Percentiles rank a stretch among this genome's conserved stretches.
These are phyloP conservation scores for Trichoderma aggressivum DNA, from an alignment of 2,329 filamentous ascomycete species.

Conservation along the genomic window DNA sequence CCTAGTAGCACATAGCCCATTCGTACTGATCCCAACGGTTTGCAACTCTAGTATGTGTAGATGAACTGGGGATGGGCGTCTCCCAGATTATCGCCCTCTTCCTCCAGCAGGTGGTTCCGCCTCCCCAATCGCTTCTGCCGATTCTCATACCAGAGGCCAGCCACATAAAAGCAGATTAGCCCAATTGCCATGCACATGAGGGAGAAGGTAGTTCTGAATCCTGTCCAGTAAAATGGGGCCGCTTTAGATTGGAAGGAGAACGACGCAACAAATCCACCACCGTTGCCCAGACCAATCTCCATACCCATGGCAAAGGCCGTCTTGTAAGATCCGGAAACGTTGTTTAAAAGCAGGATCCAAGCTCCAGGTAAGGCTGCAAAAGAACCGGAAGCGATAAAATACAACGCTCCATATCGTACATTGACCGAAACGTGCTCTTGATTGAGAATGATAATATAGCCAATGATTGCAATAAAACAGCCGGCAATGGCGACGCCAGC, in stretches of 20 bases:
- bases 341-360: conserved; percentile 9
- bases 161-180: not conserved
- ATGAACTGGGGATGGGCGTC: conserved; percentile 10
- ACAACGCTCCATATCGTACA: conserved; percentile 4
- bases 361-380: conserved; percentile 5
- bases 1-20: not conserved
- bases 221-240: conserved; percentile 5
- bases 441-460: conserved; percentile 7
- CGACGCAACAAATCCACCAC: conserved; percentile 11
- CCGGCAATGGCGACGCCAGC: not conserved
- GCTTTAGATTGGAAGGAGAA: not conserved
- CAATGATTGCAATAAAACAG: conserved; percentile 2
- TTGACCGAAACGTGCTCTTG: conserved; percentile 12
- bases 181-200: conserved; percentile 7
- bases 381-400: conserved; percentile 5
- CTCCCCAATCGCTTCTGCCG: conserved; percentile 1
- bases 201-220: conserved; percentile 7
- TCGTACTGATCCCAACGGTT: not conserved
- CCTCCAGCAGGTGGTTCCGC: not conserved
- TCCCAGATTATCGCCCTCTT: conserved; percentile 12
- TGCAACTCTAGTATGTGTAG: not conserved
- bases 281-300: conserved; percentile 13
- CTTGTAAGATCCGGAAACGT: conserved; percentile 5
- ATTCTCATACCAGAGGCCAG: conserved; percentile 9
- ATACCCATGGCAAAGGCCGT: conserved; percentile 14